These are phyloP conservation scores for Annulohypoxylon nitens DNA, from an alignment of 495 filamentous ascomycete species.

Conservation along the genomic window DNA sequence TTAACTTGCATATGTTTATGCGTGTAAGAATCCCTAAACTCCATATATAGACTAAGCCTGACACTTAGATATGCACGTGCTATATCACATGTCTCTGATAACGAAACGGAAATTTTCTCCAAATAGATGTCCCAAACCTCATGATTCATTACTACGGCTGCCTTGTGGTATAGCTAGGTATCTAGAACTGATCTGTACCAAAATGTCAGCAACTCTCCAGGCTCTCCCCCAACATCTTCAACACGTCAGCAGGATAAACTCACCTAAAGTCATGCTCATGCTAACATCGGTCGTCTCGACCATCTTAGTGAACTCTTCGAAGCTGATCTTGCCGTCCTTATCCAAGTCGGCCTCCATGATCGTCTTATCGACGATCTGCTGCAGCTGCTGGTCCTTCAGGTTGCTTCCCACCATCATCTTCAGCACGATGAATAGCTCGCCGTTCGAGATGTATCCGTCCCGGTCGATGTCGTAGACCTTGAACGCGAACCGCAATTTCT, in stretches of 20 bases:
- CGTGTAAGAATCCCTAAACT: background rate
- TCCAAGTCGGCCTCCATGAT: slow-evolving; percentile 99
- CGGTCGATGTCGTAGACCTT: slow-evolving; percentile 99
- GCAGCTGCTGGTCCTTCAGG: slow-evolving; percentile 97
- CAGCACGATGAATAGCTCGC: slow-evolving; percentile 97
- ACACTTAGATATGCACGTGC: background rate
- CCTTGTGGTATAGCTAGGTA: slow-evolving; percentile 34
- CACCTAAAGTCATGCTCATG: slow-evolving; percentile 98
- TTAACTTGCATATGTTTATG: background rate
- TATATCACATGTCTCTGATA: background rate
- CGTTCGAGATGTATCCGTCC: slow-evolving; percentile 98
- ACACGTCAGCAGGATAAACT: slow-evolving; percentile 50
- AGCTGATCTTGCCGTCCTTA: slow-evolving; percentile 97
- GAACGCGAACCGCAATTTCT: slow-evolving; percentile 98
- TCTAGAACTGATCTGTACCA: slow-evolving; percentile 46
- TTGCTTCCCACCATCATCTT: slow-evolving; percentile 99
- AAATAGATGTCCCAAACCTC: slow-evolving; percentile 21
- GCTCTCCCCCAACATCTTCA: background rate
- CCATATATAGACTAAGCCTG: background rate
- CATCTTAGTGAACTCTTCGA: slow-evolving; percentile 99
- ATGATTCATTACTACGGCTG: slow-evolving; percentile 44
- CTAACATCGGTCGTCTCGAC: slow-evolving; percentile 97
- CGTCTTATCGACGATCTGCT: slow-evolving; percentile 99
- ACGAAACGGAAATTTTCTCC: background rate
- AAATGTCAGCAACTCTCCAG: slow-evolving; percentile 14